Evolutionary conservation across 1,284 basidiomycete genomes (phyloP).

Genomic region (Kwoniella shivajii): DNA sequence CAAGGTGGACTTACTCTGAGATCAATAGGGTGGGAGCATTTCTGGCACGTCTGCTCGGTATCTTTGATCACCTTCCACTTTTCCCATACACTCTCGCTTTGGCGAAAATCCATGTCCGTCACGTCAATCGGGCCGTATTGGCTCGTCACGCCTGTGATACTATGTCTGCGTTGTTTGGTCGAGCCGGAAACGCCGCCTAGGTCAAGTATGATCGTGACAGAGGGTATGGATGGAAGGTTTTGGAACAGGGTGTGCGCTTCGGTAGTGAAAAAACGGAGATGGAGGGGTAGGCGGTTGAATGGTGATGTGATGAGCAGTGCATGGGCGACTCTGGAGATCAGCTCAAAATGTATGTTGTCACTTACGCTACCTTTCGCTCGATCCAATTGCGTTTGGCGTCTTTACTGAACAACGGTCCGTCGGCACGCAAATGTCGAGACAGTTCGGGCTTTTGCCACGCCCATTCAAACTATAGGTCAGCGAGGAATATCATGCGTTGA

Average conservation of each 20-base stretch:
- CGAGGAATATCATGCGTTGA: neutral
- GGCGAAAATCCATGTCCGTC: conserved; percentile 61
- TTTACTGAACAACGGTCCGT: conserved; percentile 39
- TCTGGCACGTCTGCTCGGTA: neutral
- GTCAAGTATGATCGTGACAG: conserved; percentile 62
- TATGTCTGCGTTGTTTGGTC: conserved; percentile 58
- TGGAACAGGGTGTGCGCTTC: conserved; percentile 52
- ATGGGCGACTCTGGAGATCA: conserved; percentile 36
- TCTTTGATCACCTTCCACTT: conserved; percentile 23
- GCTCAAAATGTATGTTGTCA: neutral
- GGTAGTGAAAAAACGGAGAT: conserved; percentile 68
- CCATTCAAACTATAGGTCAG: conserved; percentile 72
- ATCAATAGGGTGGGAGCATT: conserved; percentile 38
- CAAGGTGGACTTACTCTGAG: conserved; percentile 51
- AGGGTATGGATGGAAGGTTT: conserved; percentile 56
- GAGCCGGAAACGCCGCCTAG: conserved; percentile 73
- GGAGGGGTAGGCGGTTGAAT: conserved; percentile 40
- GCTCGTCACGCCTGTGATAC: conserved; percentile 54
- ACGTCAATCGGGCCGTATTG: conserved; percentile 61
- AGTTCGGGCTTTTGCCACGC: conserved; percentile 77
- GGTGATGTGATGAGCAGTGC: conserved; percentile 42
- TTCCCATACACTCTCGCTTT: conserved; percentile 22
- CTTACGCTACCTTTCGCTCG: conserved; percentile 45
- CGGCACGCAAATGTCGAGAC: conserved; percentile 54
- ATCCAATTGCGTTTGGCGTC: conserved; percentile 43